Evolutionary conservation across 2,329 filamentous ascomycete genomes (phyloP), one percentile per base, ranked within the genome.

Genomic region (Penicillium crustosum): DNA sequence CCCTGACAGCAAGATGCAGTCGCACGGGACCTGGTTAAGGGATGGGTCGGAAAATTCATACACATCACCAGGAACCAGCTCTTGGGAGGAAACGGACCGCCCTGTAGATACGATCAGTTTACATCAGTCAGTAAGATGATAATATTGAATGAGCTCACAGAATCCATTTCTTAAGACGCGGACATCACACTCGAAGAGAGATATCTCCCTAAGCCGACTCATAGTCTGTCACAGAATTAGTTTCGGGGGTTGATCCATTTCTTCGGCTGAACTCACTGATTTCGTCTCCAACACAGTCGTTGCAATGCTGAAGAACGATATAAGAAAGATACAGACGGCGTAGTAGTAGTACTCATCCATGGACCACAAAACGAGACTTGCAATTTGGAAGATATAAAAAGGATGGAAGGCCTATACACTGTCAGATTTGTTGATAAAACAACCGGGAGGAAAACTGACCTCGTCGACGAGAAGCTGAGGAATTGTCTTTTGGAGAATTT

Each of bases 301-400:
- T 5, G 86, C 84, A 68, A 99, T 97, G 74, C 93, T 97, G 66
- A 92, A 89, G 44, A 94, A 83, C 0, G 95, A 99, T 75, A 99
- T 97, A 60, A 93, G 71, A 67, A 99, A 96, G 67, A 99, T 99
- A 72, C 93, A 96, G 17, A 87, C 83, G 5, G 94, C 94, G 75
- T 99, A 99, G 78, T 97, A 99, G 73, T 97, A 99, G 74, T 99
- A 99, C 68, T 95, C 83, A 70, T 99, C 94, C 65, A 97, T 72
- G 10, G 93, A 97, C 94, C 94, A 99, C 4, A 99, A 84, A 41
- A 96, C 77, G 64, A 99, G 80, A 79, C 94, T 97, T 48, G 93
- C 93, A 68, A 97, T 88, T 76, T 99, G 94, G 72, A 99, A 99
- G 55, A 99, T 89, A 73, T 99, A 99, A 73, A 99, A 99, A 0